Evolutionary conservation across 768 basidiomycete species (phyloP).

Genomic region (Strobilomyces dryophilus): DNA sequence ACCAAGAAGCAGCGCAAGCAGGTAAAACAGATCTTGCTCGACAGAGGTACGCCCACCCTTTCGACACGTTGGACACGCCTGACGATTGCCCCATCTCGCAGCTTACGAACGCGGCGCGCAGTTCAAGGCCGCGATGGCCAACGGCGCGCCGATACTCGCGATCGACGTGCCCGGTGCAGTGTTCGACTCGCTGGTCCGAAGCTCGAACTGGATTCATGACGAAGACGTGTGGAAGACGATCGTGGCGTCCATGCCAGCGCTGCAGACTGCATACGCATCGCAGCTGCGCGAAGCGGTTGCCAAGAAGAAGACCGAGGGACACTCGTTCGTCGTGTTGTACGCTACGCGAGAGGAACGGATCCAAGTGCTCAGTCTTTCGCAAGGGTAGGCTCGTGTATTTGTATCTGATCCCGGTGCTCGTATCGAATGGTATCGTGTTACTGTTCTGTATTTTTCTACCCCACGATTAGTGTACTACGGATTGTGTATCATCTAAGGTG

Average conservation of each 20-base stretch:
- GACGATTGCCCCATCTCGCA: constrained; percentile 20
- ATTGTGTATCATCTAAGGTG: too few species aligned
- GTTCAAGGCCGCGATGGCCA: constrained; percentile 55
- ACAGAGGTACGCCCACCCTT: constrained; percentile 46
- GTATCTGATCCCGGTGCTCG: too few species aligned
- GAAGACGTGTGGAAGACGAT: constrained; percentile 73
- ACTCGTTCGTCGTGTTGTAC: constrained; percentile 59
- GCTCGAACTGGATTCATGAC: constrained; percentile 61
- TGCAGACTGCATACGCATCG: constrained; percentile 57
- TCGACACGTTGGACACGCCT: neutral
- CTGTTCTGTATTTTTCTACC: neutral
- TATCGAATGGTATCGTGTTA: neutral
- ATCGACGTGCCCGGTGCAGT: constrained; percentile 59
- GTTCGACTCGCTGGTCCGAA: constrained; percentile 61
- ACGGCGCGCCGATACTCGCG: constrained; percentile 63
- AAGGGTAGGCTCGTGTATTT: neutral
- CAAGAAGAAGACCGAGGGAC: constrained; percentile 61
- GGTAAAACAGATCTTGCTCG: constrained; percentile 63
- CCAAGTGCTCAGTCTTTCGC: constrained; percentile 49
- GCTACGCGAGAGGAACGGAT: constrained; percentile 66
- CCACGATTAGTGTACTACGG: too few species aligned
- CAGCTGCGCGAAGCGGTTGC: constrained; percentile 64
- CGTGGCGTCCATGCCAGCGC: constrained; percentile 48
- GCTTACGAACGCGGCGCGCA: constrained; percentile 61
- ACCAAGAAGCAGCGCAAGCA: constrained; percentile 72